Base-by-base conservation (phyloP, 1,284 basidiomycete genomes). In the Ustilago xerochloae region DNA sequence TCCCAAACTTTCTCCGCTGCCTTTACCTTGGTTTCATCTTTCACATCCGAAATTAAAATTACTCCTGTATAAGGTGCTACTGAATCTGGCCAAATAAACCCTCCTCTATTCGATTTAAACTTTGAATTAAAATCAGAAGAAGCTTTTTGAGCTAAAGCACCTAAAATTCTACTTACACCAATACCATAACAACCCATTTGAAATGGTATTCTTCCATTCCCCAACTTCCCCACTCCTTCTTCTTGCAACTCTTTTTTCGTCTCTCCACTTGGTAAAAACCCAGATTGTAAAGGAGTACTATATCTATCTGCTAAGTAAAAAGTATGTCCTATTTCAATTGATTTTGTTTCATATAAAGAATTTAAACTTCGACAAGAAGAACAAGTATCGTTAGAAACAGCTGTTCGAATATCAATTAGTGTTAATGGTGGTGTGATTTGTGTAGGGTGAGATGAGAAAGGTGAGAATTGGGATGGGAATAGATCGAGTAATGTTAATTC, bases 141-240 rank as follows among this genome's bases (percentile, higher is more conserved):
- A 3, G 74, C 67, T 5, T 52, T 61, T 16, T 81, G 82, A 0
- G 84, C 85, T 9, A 85, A 58, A 0, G 81, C 78, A 20, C 84
- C 84, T 3, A 85, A 38, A 9, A 85, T 77, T 1, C 85, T 68
- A 16, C 82, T 81, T 2, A 85, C 78, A 8, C 85, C 85, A 12
- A 85, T 84, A 12, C 85, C 85, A 36, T 84, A 85, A 54, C 85
- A 85, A 0, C 85, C 85, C 85, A 85, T 85, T 53, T 85, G 80
- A 49, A 84, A 77, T 2, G 80, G 78, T 12, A 65, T 41, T 22
- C 64, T 43, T 1, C 63, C 75, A 15, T 73, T 71, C 1, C n/a
- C 0, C 43, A 70, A 16, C 18, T 13, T 59, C 15, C 45, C 41
- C 24, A 53, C 56, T 16, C 45, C 62, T 12, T 29, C 28, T 8